Conservation (phyloP, 768 basidiomycete species). For the Rhizopogon vinicolor region DNA sequence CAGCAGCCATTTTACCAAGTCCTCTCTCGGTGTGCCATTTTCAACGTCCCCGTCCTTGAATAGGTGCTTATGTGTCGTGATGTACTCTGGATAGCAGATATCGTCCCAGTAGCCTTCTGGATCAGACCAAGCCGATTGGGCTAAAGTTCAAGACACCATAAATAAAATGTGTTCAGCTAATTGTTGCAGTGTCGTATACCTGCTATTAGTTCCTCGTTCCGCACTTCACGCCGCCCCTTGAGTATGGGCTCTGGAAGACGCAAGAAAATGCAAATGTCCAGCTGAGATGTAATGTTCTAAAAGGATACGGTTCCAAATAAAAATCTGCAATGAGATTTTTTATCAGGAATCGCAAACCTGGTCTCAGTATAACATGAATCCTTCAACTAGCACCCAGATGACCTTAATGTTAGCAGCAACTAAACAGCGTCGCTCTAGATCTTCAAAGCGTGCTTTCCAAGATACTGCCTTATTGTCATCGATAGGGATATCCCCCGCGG, state of each 20-base stretch:
- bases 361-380: constrained; percentile 92
- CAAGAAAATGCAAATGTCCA: constrained; percentile 83
- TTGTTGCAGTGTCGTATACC: constrained; percentile 42
- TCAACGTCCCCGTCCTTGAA: constrained; percentile 78
- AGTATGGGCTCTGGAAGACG: constrained; percentile 75
- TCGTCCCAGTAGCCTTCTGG: constrained; percentile 88
- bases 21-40: constrained; percentile 40
- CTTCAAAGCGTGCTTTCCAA: constrained; percentile 52
- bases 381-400: constrained; percentile 84
- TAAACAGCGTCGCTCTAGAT: constrained; percentile 38
- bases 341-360: constrained; percentile 37
- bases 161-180: constrained; percentile 9
- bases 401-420: constrained; percentile 42
- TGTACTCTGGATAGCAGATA: constrained; percentile 92
- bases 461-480: constrained; percentile 35
- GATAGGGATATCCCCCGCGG: constrained; percentile 69
- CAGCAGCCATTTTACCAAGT: constrained; percentile 48
- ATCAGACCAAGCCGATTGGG: constrained; percentile 82
- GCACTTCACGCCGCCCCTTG: constrained; percentile 67
- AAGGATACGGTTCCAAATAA: neutral
- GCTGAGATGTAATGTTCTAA: constrained; percentile 63
- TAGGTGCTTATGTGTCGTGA: constrained; percentile 69
- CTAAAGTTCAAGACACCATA: constrained; percentile 43
- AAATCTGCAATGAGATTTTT: neutral
- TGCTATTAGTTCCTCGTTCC: constrained; percentile 67